Percentiles rank a stretch among this genome's conserved stretches.
Evolutionary conservation across 2,329 filamentous ascomycete genomes (phyloP).

Genomic region (Trichophyton simii): DNA sequence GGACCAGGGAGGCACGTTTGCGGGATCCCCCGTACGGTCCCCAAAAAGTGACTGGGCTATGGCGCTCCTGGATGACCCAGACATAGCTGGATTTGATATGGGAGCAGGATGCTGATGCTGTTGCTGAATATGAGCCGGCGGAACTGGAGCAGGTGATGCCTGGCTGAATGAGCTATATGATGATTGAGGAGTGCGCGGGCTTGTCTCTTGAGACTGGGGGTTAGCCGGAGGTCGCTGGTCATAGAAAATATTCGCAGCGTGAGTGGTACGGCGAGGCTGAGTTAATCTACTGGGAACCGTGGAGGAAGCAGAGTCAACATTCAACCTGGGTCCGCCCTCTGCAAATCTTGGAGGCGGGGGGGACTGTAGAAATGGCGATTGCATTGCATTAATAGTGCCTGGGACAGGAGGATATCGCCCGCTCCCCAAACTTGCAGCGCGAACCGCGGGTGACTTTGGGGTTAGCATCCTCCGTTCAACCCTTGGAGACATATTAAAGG

Average conservation of each 20-base stretch:
- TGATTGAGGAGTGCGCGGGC: conserved; percentile 10
- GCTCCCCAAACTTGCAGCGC: conserved; percentile 20
- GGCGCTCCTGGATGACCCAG: neutral
- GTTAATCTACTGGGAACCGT: conserved; percentile 5
- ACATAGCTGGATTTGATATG: neutral
- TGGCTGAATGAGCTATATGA: conserved; percentile 11
- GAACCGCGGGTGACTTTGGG: conserved; percentile 27
- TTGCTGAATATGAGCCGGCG: conserved; percentile 8
- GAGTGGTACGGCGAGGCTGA: conserved; percentile 6
- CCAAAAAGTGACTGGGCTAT: neutral
- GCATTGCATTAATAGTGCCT: conserved; percentile 20
- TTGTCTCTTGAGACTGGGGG: conserved; percentile 9
- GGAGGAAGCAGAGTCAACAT: conserved; percentile 3
- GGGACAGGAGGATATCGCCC: conserved; percentile 16
- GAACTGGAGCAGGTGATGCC: conserved; percentile 7
- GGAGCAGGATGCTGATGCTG: conserved; percentile 9
- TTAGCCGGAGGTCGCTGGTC: neutral
- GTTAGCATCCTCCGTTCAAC: conserved; percentile 22
- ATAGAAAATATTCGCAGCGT: conserved; percentile 1
- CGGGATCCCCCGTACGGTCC: neutral
- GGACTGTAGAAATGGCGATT: conserved; percentile 27
- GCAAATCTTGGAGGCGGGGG: conserved; percentile 16
- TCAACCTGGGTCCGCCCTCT: neutral
- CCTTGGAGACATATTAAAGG: conserved; percentile 24
- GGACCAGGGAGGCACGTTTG: neutral